Base-by-base conservation (phyloP, 75 land plant genomes). In the Gnetum montanum region DNA sequence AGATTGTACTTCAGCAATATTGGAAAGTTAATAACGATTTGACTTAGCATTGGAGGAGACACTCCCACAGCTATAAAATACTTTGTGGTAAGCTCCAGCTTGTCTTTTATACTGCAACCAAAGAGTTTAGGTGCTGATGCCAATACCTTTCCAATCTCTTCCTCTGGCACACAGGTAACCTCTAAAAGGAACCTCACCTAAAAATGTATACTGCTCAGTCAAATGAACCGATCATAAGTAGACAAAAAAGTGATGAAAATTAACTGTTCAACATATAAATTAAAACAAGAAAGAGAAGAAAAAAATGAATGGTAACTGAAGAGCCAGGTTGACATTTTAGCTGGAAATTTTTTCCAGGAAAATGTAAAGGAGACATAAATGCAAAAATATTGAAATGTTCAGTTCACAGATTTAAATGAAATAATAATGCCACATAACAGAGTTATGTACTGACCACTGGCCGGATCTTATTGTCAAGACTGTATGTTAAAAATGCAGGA, bases 11-110 rank as follows among this genome's bases (percentile, higher is more conserved):
- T 83, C 16, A 93, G 74, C 22, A 93, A 51, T 81, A 77, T 77
- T 3, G 95, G 98, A 20, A 88, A 93, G 59, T 93, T 84, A 58
- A 82, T 75, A 55, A 93, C 63, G 95, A 93, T 93, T 29, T 63
- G 67, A 12, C 98, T 95, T 26, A 88, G 48, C 19, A 58, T 52
- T 44, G 54, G 67, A 22, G 60, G 59, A 19, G 47, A 51, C 33
- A 93, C 69, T 18, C 95, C 84, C 13, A 84, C 70, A 23, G 85
- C 85, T 31, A 78, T 55, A 55, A 77, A 89, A 44, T 72, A 93
- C 37, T 85, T 84, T 6, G 85, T 77, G 60, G 67, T 66, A 8
- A 71, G 70, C 56, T 84, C 77, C 13, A 93, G 84, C 61, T 79
- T 84, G 6, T 72, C 23, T 1, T 23, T 46, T 33, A 88, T 65